Evolutionary conservation across 148 eudicot species (phyloP).

Genomic region (Chenopodium formosanum): DNA sequence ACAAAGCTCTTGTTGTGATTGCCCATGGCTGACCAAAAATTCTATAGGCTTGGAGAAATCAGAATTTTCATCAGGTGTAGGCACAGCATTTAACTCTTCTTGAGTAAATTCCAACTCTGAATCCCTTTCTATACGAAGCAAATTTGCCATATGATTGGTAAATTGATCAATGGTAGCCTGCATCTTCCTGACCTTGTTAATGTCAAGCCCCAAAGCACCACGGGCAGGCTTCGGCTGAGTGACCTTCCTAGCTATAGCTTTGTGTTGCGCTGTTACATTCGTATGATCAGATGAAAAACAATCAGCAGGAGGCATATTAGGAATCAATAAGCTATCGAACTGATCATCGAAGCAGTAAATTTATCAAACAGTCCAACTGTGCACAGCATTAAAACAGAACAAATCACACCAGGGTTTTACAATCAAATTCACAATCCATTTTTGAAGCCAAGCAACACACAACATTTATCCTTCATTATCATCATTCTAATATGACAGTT

Average conservation of each 20-base stretch:
- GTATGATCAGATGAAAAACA: conserved; percentile 21
- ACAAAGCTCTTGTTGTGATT: conserved; percentile 87
- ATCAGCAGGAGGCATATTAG: conserved; percentile 2
- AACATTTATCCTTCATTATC: too few relatives aligned
- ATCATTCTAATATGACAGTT: too few relatives aligned
- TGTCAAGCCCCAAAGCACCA: conserved; percentile 63
- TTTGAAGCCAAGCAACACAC: too few relatives aligned
- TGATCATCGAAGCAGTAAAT: conserved; percentile 14
- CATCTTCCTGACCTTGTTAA: conserved; percentile 53
- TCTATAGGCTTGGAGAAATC: conserved; percentile 61
- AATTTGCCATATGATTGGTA: conserved; percentile 56
- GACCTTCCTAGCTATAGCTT: conserved; percentile 76
- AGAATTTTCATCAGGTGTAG: conserved; percentile 56
- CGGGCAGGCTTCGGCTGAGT: conserved; percentile 38
- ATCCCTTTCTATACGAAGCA: conserved; percentile 82
- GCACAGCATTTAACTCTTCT: conserved; percentile 75
- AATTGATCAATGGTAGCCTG: conserved; percentile 65
- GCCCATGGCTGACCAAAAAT: conserved; percentile 79
- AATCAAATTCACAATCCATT: neutral
- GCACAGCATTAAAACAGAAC: conserved; percentile 2
- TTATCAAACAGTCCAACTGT: neutral
- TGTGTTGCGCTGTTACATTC: conserved; percentile 71
- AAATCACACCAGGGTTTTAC: neutral
- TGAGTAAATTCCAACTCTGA: conserved; percentile 83
- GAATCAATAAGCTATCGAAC: conserved; percentile 4